Evolutionary conservation across 176 grass and related monocot genomes (phyloP).

Genomic region (Oryza meridionalis): DNA sequence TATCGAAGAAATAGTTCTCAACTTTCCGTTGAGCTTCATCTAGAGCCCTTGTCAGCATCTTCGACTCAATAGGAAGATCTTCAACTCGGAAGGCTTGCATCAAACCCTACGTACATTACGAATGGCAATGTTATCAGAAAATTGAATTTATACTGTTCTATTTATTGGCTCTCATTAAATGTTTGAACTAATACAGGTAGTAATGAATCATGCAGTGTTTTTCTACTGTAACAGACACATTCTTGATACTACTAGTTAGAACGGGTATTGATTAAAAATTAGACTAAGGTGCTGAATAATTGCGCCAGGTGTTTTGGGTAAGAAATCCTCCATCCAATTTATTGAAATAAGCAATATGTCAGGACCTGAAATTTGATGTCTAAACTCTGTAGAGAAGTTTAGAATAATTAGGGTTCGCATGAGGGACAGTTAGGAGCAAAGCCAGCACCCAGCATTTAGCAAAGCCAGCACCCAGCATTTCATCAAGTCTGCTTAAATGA

Average conservation of each 20-base stretch:
- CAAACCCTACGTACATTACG: constrained; percentile 55
- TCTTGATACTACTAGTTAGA: constrained; percentile 17
- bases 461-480: background rate
- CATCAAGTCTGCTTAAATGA: background rate
- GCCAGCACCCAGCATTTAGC: background rate
- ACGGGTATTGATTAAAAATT: constrained; percentile 15
- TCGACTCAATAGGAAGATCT: constrained; percentile 98
- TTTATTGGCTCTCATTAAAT: constrained; percentile 8
- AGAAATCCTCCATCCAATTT: background rate
- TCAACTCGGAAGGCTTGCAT: constrained; percentile 97
- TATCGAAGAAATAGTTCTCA: constrained; percentile 99
- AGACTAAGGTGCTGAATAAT: background rate
- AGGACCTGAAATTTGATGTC: background rate
- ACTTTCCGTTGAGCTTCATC: constrained; percentile 99
- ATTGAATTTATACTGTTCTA: constrained; percentile 18
- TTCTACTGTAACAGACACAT: background rate
- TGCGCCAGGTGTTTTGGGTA: background rate
- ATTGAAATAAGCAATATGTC: constrained; percentile 1
- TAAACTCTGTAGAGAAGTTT: background rate
- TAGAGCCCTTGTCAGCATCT: constrained; percentile 96
- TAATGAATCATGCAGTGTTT: background rate
- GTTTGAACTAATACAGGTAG: background rate
- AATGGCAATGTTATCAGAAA: constrained; percentile 33
- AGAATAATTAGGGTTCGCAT: background rate
- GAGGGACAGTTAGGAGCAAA: background rate